Evolutionary conservation across 305 asterid genomes (phyloP), one percentile per base, ranked within the genome.

Genomic region (Fraxinus xanthoxyloides): DNA sequence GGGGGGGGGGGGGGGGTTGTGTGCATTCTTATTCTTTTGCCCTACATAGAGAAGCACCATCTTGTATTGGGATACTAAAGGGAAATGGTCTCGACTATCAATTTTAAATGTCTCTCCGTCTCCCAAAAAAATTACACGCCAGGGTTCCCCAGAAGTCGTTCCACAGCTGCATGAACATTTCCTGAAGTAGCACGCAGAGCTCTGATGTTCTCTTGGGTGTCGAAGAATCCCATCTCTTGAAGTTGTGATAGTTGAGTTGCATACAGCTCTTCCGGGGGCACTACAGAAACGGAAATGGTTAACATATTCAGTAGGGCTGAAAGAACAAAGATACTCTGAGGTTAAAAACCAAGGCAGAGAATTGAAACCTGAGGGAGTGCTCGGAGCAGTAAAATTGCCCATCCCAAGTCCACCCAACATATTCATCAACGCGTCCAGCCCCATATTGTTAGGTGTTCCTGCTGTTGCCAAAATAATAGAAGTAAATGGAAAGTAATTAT

Each of bases 181-280:
- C 95, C 95, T 1, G 90, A 75, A 24, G 93, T 86, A 28, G 95
- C 95, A n/a, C 85, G 85, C 48, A 89, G 89, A 0, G 94, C 94
- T 85, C 92, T 86, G 78, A 91, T 88, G 54, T 89, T 88, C 79
- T 91, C 93, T 81, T 88, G 88, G 8, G 93, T 86, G 81, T 89
- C 91, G n/a, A 84, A 88, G 54, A 88, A 91, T 0, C 93, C 94
- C 93, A 89, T 89, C 83, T 91, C 94, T 77, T 86, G 94, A 19
- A 91, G 87, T 87, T 88, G 93, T 1, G 92, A 82, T 28, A 91
- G 86, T 87, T 91, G 94, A 48, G 87, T 85, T 32, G 95, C 92
- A 28, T 91, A 91, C 10, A 90, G 90, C 77, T 90, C 88, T 86
- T 91, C 93, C 1, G 89, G 92, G 43, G 95, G 91, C 31, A 87